These are phyloP conservation scores for Saccharomyces hybrid DNA, from an alignment of 1,139 yeast genomes.

Conservation along the genomic window DNA sequence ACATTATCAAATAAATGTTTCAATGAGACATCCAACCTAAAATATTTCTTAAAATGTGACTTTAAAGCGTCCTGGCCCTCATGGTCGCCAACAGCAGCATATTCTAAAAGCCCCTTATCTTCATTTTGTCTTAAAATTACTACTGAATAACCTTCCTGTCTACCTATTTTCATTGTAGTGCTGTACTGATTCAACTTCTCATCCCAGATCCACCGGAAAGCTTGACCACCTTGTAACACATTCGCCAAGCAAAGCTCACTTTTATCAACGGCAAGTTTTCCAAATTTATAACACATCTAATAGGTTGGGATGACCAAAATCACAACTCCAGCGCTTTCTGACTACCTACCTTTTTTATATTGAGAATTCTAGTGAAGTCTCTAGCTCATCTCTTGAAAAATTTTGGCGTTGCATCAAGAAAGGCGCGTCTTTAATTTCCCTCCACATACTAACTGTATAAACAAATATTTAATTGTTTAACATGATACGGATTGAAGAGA, in stretches of 20 bases:
- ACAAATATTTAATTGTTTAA: not conserved
- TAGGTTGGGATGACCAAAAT: too few species aligned
- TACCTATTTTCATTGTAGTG: slow-evolving; percentile 20
- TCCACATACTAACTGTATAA: not conserved
- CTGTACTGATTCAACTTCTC: slow-evolving; percentile 17
- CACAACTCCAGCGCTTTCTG: not conserved
- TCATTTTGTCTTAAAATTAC: slow-evolving; percentile 34
- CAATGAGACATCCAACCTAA: slow-evolving; percentile 54
- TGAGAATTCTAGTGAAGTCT: not conserved
- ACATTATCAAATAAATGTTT: slow-evolving; percentile 41
- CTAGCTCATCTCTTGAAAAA: not conserved
- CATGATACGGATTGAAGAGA: too few species aligned
- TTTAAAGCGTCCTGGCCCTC: slow-evolving; percentile 9
- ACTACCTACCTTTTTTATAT: too few species aligned
- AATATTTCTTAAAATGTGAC: slow-evolving; percentile 54
- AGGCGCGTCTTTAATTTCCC: not conserved
- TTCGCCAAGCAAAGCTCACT: slow-evolving; percentile 54
- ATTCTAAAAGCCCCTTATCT: slow-evolving; percentile 16
- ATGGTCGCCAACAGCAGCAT: slow-evolving; percentile 11
- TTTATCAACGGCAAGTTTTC: not conserved
- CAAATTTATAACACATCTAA: not conserved
- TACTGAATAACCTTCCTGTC: slow-evolving; percentile 19
- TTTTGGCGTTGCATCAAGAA: not conserved
- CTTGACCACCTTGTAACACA: slow-evolving; percentile 84
- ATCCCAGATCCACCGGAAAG: slow-evolving; percentile 41